Evolutionary conservation across 1,284 basidiomycete genomes (phyloP).

Genomic region (Calocybe gambosa): DNA sequence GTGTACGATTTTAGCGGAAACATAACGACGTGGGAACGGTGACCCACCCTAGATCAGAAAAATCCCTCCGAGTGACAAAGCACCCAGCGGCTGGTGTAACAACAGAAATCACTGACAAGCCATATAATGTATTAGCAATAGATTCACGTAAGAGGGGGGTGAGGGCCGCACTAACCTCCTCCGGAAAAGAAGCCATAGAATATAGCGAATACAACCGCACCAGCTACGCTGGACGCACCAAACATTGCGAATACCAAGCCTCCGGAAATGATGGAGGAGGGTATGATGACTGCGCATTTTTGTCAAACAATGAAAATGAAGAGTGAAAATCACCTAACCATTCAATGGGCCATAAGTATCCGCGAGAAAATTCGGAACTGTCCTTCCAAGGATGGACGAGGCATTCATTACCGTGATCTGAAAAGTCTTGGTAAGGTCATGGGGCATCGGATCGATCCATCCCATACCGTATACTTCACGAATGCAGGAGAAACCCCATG

Average conservation of each 20-base stretch:
- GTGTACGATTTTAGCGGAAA: not conserved
- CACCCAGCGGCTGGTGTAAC: constrained; percentile 34
- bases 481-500: constrained; percentile 30
- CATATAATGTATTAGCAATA: not conserved
- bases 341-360: constrained; percentile 33
- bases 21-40: not conserved
- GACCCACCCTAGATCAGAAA: constrained; percentile 37
- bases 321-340: constrained; percentile 17
- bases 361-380: constrained; percentile 32
- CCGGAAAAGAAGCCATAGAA: constrained; percentile 46
- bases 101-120: constrained; percentile 32
- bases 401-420: constrained; percentile 37
- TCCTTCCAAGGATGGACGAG: constrained; percentile 34
- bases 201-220: constrained; percentile 34
- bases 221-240: constrained; percentile 30
- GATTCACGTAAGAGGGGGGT: not conserved
- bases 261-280: constrained; percentile 30
- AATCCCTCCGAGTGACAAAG: constrained; percentile 32
- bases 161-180: constrained; percentile 27
- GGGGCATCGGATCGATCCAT: not conserved
- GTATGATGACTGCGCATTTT: constrained; percentile 30
- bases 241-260: constrained; percentile 38
- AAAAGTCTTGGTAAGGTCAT: not conserved
- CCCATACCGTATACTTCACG: constrained; percentile 33
- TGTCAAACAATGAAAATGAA: not conserved